Percentiles rank a stretch among this genome's conserved stretches.
Conservation (phyloP, 202 grass and related monocot species). For the Setaria viridis region DNA sequence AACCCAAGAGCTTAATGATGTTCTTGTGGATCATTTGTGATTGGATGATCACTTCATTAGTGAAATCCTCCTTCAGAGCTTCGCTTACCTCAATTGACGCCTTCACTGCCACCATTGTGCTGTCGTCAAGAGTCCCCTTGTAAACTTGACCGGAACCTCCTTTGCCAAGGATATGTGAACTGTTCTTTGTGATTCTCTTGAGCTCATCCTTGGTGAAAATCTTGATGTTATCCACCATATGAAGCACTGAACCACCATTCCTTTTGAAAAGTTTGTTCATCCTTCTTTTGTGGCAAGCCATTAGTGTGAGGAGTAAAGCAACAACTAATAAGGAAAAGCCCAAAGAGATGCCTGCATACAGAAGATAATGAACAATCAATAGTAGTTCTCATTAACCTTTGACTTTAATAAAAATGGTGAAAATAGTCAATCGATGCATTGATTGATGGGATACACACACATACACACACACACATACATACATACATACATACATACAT, state of each 20-base stretch:
- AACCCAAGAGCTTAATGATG: too few species aligned
- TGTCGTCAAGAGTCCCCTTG: conserved; percentile 37
- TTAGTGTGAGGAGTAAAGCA: conserved; percentile 9
- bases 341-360: conserved; percentile 16
- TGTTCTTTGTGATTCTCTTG: conserved; percentile 35
- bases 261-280: conserved; percentile 28
- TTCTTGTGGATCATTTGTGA: conserved; percentile 45
- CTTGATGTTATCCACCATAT: conserved; percentile 33
- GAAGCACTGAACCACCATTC: conserved; percentile 47
- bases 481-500: too few species aligned
- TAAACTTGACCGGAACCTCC: conserved; percentile 44
- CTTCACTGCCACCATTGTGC: conserved; percentile 50
- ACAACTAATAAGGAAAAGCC: neutral
- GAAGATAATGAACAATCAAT: neutral
- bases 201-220: conserved; percentile 47
- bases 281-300: conserved; percentile 34
- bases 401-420: neutral
- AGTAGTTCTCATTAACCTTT: neutral
- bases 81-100: conserved; percentile 34
- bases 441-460: too few species aligned
- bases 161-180: conserved; percentile 29
- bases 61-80: conserved; percentile 48
- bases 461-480: too few species aligned
- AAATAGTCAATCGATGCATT: neutral
- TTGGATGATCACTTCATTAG: conserved; percentile 52